Conservation (phyloP, 768 basidiomycete genomes). For the Tubosaeta sp. region DNA sequence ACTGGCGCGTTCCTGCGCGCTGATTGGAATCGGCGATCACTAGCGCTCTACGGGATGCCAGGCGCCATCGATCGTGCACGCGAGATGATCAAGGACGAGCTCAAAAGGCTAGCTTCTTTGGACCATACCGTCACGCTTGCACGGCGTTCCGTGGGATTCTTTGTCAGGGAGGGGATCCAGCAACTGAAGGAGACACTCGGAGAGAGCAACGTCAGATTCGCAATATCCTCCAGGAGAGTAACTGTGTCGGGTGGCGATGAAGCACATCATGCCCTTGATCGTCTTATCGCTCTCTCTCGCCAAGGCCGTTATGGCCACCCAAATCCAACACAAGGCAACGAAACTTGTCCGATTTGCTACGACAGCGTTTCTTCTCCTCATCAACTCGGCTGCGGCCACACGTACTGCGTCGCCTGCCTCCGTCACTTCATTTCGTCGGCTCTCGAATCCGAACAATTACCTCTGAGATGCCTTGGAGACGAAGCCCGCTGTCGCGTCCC, state of each 20-base stretch:
- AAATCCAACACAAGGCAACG: conserved; percentile 3
- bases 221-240: conserved; percentile 39
- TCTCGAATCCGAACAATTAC: conserved; percentile 53
- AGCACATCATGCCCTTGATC: conserved; percentile 43
- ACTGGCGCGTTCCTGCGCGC: conserved; percentile 41
- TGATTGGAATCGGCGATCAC: conserved; percentile 41
- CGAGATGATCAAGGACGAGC: conserved; percentile 42
- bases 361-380: conserved; percentile 40
- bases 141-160: conserved; percentile 42
- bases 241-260: conserved; percentile 55
- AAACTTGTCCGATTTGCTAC: conserved; percentile 53
- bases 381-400: conserved; percentile 58
- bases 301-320: conserved; percentile 10
- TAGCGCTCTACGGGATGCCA: conserved; percentile 46
- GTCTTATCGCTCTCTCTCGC: conserved; percentile 41
- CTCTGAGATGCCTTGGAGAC: conserved; percentile 64
- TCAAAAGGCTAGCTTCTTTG: conserved; percentile 43
- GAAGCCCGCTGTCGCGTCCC: conserved; percentile 52
- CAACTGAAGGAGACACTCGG: conserved; percentile 51
- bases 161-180: conserved; percentile 47
- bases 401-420: conserved; percentile 62
- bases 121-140: conserved; percentile 40
- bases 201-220: conserved; percentile 47
- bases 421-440: conserved; percentile 53
- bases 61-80: conserved; percentile 39